Base-by-base conservation (phyloP, 768 basidiomycete genomes). In the Rhodosporidiobolus odoratus region DNA sequence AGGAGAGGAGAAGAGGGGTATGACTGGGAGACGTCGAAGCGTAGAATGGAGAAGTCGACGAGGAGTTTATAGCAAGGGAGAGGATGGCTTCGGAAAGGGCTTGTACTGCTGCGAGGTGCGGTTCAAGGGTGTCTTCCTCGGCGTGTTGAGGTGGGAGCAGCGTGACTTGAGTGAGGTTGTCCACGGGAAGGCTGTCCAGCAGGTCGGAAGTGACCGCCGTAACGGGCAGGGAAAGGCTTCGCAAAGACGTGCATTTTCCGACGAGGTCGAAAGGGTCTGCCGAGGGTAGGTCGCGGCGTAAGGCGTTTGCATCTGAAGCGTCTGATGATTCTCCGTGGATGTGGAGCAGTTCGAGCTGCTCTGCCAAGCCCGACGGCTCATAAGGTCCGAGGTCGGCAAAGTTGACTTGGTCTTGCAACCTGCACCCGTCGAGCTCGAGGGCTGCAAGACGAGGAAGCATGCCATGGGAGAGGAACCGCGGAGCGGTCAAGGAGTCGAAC, bases 71-170 rank as follows among this genome's bases (percentile, higher is more conserved):
- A 2, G 68, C 47, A 52, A 69, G 68, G 10, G 30, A 17, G 12
- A 65, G 62, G 43, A 69, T 64, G 0, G 68, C n/a, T 0, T 48
- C 48, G 23, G 68, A 69, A 27, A 69, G 68, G 9, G 68, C 68
- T n/a, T 56, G 50, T 8, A 63, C 68, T 13, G 40, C 52, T 50
- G 62, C 27, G 63, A 69, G 58, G 43, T 69, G 62, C 25, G 63
- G 50, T 43, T 69, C 50, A 58, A 69, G 47, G 17, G 45, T 15
- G 68, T 65, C 35, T 15, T 48, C 21, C 41, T 53, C 7, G 21
- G 50, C 58, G 0, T 16, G 0, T 3, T 25, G 35, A 0, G 62
- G n/a, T 2, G 52, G 50, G 34, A 65, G 41, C 41, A 69, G 5
- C 9, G 40, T 16, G 30, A 69, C 27, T 50, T 47, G 43, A 6